Conservation (phyloP, 2,329 filamentous ascomycete genomes). For the Alternaria sp. region DNA sequence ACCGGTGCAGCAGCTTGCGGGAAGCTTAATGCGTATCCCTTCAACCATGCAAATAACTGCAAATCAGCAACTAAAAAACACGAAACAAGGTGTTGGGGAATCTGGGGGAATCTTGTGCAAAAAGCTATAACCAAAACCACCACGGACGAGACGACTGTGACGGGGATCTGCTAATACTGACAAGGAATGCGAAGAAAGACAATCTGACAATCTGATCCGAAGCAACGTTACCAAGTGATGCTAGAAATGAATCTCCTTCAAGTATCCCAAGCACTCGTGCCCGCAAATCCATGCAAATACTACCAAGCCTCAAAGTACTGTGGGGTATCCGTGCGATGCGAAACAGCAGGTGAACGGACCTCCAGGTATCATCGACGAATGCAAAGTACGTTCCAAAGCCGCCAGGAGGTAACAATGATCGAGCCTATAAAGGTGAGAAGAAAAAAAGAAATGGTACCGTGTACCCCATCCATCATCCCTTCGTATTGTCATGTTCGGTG, state of each 20-base stretch:
- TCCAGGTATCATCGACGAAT: constrained; percentile 29
- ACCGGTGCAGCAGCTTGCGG: constrained; percentile 10
- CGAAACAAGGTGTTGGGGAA: constrained; percentile 20
- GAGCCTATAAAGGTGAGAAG: constrained; percentile 12
- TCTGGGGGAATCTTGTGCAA: constrained; percentile 40
- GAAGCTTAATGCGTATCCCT: constrained; percentile 13
- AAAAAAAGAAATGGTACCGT: constrained; percentile 13
- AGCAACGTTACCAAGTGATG: constrained; percentile 30
- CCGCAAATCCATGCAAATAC: constrained; percentile 40
- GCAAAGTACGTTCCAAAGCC: constrained; percentile 21
- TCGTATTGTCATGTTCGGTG: constrained; percentile 21
- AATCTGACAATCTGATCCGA: constrained; percentile 21
- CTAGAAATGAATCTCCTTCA: constrained; percentile 21
- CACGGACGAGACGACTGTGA: constrained; percentile 22
- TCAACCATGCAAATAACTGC: constrained; percentile 25
- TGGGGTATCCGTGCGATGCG: constrained; percentile 23
- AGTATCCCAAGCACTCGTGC: constrained; percentile 22
- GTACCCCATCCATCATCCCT: constrained; percentile 17
- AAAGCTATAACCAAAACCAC: constrained; percentile 25
- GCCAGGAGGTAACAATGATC: constrained; percentile 14
- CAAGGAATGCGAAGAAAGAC: constrained; percentile 16
- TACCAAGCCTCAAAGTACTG: constrained; percentile 26
- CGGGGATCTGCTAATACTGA: constrained; percentile 14
- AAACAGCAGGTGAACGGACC: constrained; percentile 24
- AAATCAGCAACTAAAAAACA: constrained; percentile 14